These are phyloP conservation scores for Pilatotrama ljubarskyi DNA, from an alignment of 768 basidiomycete species.

Conservation along the genomic window DNA sequence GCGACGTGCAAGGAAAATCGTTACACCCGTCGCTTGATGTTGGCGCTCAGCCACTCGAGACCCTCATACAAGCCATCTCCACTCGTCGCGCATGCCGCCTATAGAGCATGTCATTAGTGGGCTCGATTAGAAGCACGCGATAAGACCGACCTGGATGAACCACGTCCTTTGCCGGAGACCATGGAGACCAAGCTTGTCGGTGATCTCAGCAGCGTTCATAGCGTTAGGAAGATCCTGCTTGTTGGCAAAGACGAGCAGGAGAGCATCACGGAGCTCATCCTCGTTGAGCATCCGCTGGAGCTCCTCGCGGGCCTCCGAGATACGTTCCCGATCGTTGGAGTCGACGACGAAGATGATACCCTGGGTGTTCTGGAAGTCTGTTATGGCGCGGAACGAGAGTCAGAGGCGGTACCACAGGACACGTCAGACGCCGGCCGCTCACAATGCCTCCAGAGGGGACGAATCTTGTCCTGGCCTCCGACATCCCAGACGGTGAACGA, in stretches of 20 bases:
- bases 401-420: constrained; percentile 14
- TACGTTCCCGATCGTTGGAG: constrained; percentile 99
- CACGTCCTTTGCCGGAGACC: constrained; percentile 96
- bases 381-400: constrained; percentile 13
- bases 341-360: constrained; percentile 99
- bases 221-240: constrained; percentile 99
- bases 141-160: constrained; percentile 83
- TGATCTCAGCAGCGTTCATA: constrained; percentile 99
- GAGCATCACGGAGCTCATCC: constrained; percentile 97
- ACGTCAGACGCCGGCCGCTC: constrained; percentile 39
- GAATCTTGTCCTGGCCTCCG: constrained; percentile 99
- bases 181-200: constrained; percentile 98
- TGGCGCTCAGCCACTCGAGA: constrained; percentile 92
- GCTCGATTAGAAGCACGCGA: constrained; percentile 14
- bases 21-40: constrained; percentile 83
- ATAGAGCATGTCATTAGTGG: constrained; percentile 2
- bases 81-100: constrained; percentile 98
- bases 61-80: constrained; percentile 99
- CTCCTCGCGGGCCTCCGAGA: constrained; percentile 98
- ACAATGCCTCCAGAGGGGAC: constrained; percentile 99
- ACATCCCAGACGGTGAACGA: constrained; percentile 99
- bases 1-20: constrained; percentile 41
- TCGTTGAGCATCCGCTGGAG: constrained; percentile 99
- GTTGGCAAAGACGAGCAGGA: constrained; percentile 99
- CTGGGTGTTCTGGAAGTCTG: constrained; percentile 99